Evolutionary conservation across 495 filamentous ascomycete genomes (phyloP).

Genomic region (Viridothelium virens): DNA sequence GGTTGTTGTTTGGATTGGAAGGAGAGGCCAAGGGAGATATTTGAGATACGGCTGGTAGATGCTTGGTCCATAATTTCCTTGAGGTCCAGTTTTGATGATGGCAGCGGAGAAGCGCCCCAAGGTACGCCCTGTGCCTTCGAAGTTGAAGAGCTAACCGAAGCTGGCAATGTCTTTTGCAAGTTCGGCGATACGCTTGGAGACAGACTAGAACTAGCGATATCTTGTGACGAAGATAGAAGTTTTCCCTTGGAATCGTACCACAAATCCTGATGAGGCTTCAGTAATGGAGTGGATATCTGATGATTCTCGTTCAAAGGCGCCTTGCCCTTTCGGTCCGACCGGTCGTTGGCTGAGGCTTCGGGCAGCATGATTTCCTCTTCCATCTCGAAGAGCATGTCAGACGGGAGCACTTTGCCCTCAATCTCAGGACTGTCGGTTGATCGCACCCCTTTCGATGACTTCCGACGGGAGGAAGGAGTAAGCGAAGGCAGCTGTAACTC

Average conservation of each 20-base stretch:
- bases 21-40: constrained; percentile 63
- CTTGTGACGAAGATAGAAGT: constrained; percentile 23
- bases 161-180: background rate
- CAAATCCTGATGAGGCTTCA: constrained; percentile 19
- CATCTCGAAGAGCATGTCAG: constrained; percentile 92
- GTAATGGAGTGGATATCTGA: background rate
- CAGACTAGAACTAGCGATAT: constrained; percentile 15
- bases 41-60: constrained; percentile 54
- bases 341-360: background rate
- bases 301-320: background rate
- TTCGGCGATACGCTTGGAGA: constrained; percentile 5
- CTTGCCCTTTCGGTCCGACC: background rate
- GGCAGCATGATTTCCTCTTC: constrained; percentile 49
- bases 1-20: constrained; percentile 28
- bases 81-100: constrained; percentile 61
- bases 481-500: constrained; percentile 46
- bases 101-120: constrained; percentile 54
- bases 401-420: constrained; percentile 50
- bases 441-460: constrained; percentile 36
- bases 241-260: constrained; percentile 37
- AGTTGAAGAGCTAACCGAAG: background rate
- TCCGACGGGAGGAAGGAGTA: constrained; percentile 43
- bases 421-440: background rate
- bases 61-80: constrained; percentile 80
- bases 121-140: constrained; percentile 33